phyloP scores from a whole-genome alignment of 805 yeast species.

The Yamadazyma olivae region DNA sequence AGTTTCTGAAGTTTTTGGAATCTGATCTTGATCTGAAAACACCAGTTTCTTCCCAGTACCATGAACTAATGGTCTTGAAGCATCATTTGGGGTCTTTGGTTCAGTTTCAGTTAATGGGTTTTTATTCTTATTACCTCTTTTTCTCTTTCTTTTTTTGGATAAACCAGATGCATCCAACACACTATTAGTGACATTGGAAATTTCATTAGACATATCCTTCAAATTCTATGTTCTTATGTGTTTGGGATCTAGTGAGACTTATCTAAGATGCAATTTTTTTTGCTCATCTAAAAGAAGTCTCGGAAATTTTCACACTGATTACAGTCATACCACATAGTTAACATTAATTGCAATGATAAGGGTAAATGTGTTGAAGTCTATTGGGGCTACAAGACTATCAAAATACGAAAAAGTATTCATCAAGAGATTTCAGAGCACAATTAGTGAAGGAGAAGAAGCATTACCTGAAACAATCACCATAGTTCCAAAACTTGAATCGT shows the following conservation, averaged over 20 bases:
- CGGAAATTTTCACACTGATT: too few species aligned
- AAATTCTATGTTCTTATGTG: too few species aligned
- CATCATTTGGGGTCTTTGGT: neutral
- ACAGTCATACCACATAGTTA: too few species aligned
- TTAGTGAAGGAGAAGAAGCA: constrained; percentile 8
- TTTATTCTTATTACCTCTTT: constrained; percentile 24
- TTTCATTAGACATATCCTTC: constrained; percentile 4
- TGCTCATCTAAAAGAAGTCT: neutral
- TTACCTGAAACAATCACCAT: constrained; percentile 34
- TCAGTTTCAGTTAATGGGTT: neutral
- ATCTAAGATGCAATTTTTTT: constrained; percentile 3
- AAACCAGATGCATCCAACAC: constrained; percentile 7
- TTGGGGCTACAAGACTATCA: too few species aligned
- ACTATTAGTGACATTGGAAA: constrained; percentile 11
- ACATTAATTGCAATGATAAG: too few species aligned
- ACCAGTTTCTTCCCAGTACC: constrained; percentile 3
- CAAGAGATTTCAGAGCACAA: too few species aligned
- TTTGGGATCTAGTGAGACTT: too few species aligned
- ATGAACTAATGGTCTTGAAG: neutral
- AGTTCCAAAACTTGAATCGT: constrained; percentile 32
- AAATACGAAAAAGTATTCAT: too few species aligned
- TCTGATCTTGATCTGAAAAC: constrained; percentile 2
- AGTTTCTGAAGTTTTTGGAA: neutral
- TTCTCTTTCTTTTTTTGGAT: constrained; percentile 19
- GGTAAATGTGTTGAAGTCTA: too few species aligned